These are phyloP conservation scores for Acacia acuminata DNA, from an alignment of 306 rosid species.

Conservation along the genomic window DNA sequence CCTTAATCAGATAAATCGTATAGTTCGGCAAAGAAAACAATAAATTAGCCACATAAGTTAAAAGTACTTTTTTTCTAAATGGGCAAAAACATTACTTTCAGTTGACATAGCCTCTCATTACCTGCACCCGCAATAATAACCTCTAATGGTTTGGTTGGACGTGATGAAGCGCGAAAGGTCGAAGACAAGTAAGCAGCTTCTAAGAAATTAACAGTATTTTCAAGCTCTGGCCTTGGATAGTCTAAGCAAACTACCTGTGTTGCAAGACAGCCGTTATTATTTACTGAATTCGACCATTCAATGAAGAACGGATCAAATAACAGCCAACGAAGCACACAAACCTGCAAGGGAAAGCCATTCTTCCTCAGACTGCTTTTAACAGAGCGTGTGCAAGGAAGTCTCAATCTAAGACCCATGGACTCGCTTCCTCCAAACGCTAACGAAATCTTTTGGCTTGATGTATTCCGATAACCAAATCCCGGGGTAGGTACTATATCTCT, in stretches of 20 bases:
- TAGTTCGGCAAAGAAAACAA: not conserved
- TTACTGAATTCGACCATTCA: not conserved
- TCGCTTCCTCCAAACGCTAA: constrained; percentile 57
- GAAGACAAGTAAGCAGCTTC: constrained; percentile 90
- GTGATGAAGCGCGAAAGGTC: constrained; percentile 64
- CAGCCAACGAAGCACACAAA: constrained; percentile 18
- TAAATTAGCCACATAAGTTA: not conserved
- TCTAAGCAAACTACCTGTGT: constrained; percentile 74
- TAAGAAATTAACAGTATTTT: constrained; percentile 67
- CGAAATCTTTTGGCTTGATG: constrained; percentile 34
- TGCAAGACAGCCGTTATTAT: constrained; percentile 2
- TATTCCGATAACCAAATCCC: constrained; percentile 30
- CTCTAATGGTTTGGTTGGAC: constrained; percentile 72
- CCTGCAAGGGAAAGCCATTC: constrained; percentile 54
- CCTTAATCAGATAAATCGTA: not conserved
- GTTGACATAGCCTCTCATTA: constrained; percentile 18
- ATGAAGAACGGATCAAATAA: not conserved
- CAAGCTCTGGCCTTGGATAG: constrained; percentile 87
- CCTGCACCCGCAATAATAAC: constrained; percentile 97
- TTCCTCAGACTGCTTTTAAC: constrained; percentile 36
- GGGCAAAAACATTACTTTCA: constrained; percentile 6
- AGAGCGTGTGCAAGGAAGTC: constrained; percentile 35
- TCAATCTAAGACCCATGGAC: constrained; percentile 47
- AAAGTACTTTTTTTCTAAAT: constrained; percentile 3
- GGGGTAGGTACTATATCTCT: constrained; percentile 28